Conservation (phyloP, 202 grass and related monocot species). For the Alloteropsis angusta region DNA sequence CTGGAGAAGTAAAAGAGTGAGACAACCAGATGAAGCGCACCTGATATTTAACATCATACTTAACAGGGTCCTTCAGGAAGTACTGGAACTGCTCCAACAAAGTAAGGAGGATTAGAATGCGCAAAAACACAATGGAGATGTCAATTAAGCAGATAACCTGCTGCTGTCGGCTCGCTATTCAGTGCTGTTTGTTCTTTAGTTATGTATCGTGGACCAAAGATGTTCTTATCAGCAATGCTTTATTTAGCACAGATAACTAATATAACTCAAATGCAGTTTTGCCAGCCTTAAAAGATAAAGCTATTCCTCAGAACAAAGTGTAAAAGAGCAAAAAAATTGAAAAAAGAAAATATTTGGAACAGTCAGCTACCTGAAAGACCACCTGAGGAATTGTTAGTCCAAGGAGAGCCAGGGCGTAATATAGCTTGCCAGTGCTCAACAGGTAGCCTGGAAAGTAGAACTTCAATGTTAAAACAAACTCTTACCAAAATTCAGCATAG, state of each 20-base stretch:
- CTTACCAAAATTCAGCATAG: background rate
- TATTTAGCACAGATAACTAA: background rate
- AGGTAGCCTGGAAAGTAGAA: slow-evolving; percentile 66
- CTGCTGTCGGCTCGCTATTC: background rate
- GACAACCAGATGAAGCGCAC: slow-evolving; percentile 8
- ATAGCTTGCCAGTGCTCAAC: slow-evolving; percentile 30
- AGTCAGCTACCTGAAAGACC: slow-evolving; percentile 49
- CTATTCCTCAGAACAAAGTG: background rate
- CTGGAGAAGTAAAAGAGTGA: background rate
- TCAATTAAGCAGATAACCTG: background rate
- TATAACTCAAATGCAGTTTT: background rate
- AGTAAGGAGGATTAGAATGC: slow-evolving; percentile 1
- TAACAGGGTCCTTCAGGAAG: slow-evolving; percentile 84
- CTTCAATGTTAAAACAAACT: background rate
- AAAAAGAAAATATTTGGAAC: background rate
- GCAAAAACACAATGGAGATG: background rate
- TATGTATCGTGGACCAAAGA: background rate
- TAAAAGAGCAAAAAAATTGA: background rate
- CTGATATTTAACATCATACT: slow-evolving; percentile 97
- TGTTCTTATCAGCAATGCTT: background rate
- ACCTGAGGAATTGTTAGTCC: slow-evolving; percentile 13
- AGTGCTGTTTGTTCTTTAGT: background rate
- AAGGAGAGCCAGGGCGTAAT: background rate
- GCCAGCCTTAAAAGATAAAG: background rate
- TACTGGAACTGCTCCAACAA: slow-evolving; percentile 78